Base-by-base conservation (phyloP, 148 eudicot genomes). In the Rheum nobile region DNA sequence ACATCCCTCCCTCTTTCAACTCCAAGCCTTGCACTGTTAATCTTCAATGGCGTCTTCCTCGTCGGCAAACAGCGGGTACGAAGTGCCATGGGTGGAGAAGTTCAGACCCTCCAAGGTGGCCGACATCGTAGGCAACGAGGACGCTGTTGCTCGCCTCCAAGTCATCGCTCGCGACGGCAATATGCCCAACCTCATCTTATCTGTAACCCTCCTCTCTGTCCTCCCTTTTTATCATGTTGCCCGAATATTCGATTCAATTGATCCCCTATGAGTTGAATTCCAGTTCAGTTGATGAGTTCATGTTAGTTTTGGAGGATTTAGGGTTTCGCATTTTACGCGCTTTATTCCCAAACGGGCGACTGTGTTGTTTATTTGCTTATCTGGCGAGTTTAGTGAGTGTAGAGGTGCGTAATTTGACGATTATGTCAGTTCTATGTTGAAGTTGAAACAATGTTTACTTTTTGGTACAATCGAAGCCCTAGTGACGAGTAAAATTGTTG, bases 51-150 rank as follows among this genome's bases (percentile, higher is more conserved):
- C 89, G 76, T 77, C 88, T 13, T 32, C 84, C 3, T 77, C 85
- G 39, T 65, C 82, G 8, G 42, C 82, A 19, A 76, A 77, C 22
- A 77, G 73, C 31, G 79, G 84, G 21, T 82, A 86, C 88, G 96
- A 94, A 72, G 80, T 89, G 24, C 98, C 98, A 32, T 91, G 98
- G 97, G 97, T 94, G 8, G 98, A 94, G 85, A 94, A 94, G 86
- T 91, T 73, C 88, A 80, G 97, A 47, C 98, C 98, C 41, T 72
- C 82, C 73, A 91, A 82, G 77, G 96, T 94, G 0, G 73, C 82
- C n/a, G 97, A 94, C 72, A 94, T 94, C 22, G 97, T 94, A 32
- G 98, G 98, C 73, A 94, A 94, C 82, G 90, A 85, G 50, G 97
- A 94, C 76, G 97, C 96, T 42, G 93, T 94, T 8, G 85, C 95